Conservation (phyloP, 2,329 filamentous ascomycete species). For the Aspergillus brasiliensis region DNA sequence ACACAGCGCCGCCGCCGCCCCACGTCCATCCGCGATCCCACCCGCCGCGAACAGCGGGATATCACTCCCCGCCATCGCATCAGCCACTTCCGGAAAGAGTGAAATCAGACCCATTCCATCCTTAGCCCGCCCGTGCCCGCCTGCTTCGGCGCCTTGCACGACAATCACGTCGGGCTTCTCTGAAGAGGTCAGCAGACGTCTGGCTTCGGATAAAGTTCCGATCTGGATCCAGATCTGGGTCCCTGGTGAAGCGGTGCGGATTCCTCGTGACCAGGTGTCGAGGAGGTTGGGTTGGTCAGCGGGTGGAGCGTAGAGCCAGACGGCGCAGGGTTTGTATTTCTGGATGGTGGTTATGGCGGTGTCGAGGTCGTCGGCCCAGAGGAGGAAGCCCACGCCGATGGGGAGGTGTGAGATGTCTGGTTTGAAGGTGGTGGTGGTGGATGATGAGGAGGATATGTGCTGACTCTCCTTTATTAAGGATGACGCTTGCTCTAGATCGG, state of each 20-base stretch:
- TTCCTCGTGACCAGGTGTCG: constrained; percentile 48
- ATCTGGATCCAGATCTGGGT: constrained; percentile 61
- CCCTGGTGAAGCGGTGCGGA: constrained; percentile 44
- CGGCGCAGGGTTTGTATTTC: constrained; percentile 43
- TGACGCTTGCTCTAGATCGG: constrained; percentile 37
- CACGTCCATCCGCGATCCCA: constrained; percentile 57
- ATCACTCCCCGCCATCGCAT: constrained; percentile 38
- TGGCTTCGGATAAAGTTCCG: constrained; percentile 54
- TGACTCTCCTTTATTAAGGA: constrained; percentile 24
- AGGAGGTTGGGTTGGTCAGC: constrained; percentile 38
- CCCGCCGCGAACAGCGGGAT: constrained; percentile 57
- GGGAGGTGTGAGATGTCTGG: constrained; percentile 29
- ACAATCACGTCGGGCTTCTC: constrained; percentile 56
- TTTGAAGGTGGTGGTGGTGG: background rate
- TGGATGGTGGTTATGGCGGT: constrained; percentile 32
- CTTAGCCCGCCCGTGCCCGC: constrained; percentile 55
- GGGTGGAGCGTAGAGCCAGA: constrained; percentile 46
- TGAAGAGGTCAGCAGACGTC: constrained; percentile 39
- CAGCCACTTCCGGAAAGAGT: constrained; percentile 55
- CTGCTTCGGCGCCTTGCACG: constrained; percentile 58
- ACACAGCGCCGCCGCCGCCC: constrained; percentile 52
- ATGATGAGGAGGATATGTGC: constrained; percentile 6
- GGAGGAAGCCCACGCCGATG: constrained; percentile 46
- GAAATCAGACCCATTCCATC: constrained; percentile 54
- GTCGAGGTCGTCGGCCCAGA: constrained; percentile 43